Evolutionary conservation across 2,329 filamentous ascomycete species (phyloP).

Genomic region (Aphanocladium album): DNA sequence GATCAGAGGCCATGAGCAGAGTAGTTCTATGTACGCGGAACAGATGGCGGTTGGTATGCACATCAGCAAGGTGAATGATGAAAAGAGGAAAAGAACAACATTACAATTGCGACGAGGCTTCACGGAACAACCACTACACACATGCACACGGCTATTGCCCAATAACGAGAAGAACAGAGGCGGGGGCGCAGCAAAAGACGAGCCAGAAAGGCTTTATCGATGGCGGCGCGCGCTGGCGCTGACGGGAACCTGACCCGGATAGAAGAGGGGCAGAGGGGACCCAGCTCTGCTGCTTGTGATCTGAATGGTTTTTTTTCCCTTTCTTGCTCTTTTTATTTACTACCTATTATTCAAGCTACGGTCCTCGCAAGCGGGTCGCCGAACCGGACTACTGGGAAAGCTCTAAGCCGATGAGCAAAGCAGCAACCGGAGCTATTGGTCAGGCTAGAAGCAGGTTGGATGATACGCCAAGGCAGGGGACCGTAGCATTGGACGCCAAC

Average conservation of each 20-base stretch:
- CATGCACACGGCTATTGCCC: background rate
- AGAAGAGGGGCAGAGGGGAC: conserved; percentile 4
- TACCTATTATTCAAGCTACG: background rate
- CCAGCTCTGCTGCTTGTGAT: background rate
- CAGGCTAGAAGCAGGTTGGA: background rate
- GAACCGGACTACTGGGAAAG: background rate
- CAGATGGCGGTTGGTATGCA: background rate
- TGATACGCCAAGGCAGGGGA: background rate
- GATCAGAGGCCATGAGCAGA: background rate
- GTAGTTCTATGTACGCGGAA: background rate
- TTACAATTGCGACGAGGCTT: background rate
- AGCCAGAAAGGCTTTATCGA: background rate
- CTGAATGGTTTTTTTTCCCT: background rate
- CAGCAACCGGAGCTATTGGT: background rate
- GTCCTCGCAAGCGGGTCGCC: background rate
- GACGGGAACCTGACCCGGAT: conserved; percentile 2
- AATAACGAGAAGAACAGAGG: background rate
- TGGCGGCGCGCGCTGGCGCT: background rate
- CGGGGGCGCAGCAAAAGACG: background rate
- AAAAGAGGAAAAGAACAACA: background rate
- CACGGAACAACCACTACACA: background rate
- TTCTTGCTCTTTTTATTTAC: background rate
- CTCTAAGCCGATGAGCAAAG: background rate
- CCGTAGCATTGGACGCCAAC: background rate
- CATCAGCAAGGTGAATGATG: background rate